Base-by-base conservation (phyloP, 345 rosid species). In the Euphorbia peplus region DNA sequence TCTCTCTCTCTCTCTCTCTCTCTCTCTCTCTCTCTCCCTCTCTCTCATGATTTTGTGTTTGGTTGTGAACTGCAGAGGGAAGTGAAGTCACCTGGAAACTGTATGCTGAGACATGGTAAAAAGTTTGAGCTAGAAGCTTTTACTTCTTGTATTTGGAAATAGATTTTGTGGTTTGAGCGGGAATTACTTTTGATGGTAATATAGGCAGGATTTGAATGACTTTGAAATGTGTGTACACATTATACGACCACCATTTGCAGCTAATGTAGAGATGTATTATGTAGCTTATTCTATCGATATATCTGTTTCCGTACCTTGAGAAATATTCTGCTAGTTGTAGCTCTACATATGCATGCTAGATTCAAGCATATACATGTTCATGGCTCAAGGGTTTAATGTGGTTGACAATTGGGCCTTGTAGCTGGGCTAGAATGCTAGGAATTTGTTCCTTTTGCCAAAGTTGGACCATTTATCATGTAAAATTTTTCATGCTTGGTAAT, bases 11-110 rank as follows among this genome's bases (percentile, higher is more conserved):
- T 56, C 58, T 55, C 39, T 60, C 8, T 18, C 47, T 53, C 44
- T 4, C 39, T 41, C 64, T 63, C 51, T 58, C 53, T 59, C 21
- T 48, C 54, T 60, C 26, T 0, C 12, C 6, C 24, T 10, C 10
- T 24, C 6, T 32, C 5, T 52, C 5, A 58, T 29, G 52, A 21
- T 47, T 25, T 39, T 62, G 10, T 30, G 15, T 25, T 19, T 15
- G 28, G 14, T 51, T 73, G 2, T 28, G 6, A 47, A 26, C 54
- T 72, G 32, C 87, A 89, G 95, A 42, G 87, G 86, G 21, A 88
- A 85, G 76, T 86, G 82, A 85, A 76, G 52, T 50, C 26, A 24
- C 4, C 18, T 28, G 39, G 16, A 0, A 28, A 21, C 25, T 46
- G 30, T 44, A 30, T 12, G 29, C 19, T 57, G 32, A 47, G 35